Evolutionary conservation across 768 basidiomycete genomes (phyloP).

Genomic region (Lyophyllum semitale): DNA sequence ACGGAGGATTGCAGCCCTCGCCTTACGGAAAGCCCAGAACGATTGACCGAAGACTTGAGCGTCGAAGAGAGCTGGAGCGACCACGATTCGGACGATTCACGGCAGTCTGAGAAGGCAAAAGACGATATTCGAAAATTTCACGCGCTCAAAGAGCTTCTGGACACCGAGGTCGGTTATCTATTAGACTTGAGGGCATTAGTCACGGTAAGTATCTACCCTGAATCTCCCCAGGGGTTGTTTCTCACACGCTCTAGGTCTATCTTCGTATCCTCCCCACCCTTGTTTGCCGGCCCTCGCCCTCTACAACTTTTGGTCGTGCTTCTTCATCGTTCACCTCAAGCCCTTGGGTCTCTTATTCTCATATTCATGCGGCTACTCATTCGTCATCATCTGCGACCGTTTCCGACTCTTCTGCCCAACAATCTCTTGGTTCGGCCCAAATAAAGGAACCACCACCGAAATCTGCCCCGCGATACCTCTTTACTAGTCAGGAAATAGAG

Average conservation of each 20-base stretch:
- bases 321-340: slow-evolving; percentile 44
- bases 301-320: slow-evolving; percentile 39
- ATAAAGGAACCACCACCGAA: slow-evolving; percentile 29
- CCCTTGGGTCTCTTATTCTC: slow-evolving; percentile 46
- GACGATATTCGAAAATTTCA: slow-evolving; percentile 61
- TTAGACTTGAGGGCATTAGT: slow-evolving; percentile 77
- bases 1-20: slow-evolving; percentile 26
- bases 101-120: slow-evolving; percentile 37
- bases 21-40: slow-evolving; percentile 16
- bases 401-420: slow-evolving; percentile 23
- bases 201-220: slow-evolving; percentile 46
- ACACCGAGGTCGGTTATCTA: slow-evolving; percentile 84
- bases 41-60: slow-evolving; percentile 19
- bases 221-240: neutral
- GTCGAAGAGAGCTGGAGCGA: slow-evolving; percentile 28
- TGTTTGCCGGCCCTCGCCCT: slow-evolving; percentile 39
- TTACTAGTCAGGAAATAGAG: slow-evolving; percentile 60
- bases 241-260: slow-evolving; percentile 52
- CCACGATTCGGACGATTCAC: slow-evolving; percentile 27
- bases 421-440: slow-evolving; percentile 18
- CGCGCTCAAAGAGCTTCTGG: slow-evolving; percentile 81
- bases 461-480: slow-evolving; percentile 45
- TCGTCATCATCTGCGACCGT: slow-evolving; percentile 25
- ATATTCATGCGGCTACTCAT: slow-evolving; percentile 31
- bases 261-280: slow-evolving; percentile 58